phyloP scores from a whole-genome alignment of 2,329 filamentous ascomycete species.

The Tympanopsis confertula region DNA sequence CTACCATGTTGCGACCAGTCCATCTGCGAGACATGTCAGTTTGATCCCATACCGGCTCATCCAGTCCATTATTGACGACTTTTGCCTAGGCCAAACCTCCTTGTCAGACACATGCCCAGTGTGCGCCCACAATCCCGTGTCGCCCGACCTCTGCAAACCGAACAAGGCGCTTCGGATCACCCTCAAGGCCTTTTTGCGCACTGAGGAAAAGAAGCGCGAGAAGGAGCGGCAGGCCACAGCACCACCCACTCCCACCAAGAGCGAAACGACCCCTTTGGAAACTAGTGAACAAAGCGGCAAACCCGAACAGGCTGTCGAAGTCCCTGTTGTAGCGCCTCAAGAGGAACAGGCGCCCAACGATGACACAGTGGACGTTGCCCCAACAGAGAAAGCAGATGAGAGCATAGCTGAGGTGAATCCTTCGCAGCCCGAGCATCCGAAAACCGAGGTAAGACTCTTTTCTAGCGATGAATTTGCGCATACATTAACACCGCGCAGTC shows the following conservation, averaged over 20 bases:
- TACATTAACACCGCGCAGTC: too few relatives aligned
- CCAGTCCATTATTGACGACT: conserved; percentile 5
- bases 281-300: too few relatives aligned
- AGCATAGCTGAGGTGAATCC: too few relatives aligned
- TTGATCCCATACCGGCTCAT: conserved; percentile 6
- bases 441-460: too few relatives aligned
- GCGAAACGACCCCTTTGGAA: too few relatives aligned
- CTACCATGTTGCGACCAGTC: conserved; percentile 90
- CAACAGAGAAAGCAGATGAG: too few relatives aligned
- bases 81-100: conserved; percentile 58
- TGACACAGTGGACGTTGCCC: not conserved
- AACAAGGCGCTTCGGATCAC: conserved; percentile 89
- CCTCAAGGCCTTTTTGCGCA: conserved; percentile 80
- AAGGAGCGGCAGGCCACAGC: conserved; percentile 33
- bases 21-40: conserved; percentile 79
- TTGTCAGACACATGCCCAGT: conserved; percentile 75
- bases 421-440: too few relatives aligned
- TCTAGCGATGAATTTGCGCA: too few relatives aligned
- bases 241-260: conserved; percentile 14
- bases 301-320: too few relatives aligned
- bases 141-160: conserved; percentile 73
- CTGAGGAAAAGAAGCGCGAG: conserved; percentile 80
- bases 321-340: not conserved
- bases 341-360: not conserved
- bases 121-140: conserved; percentile 83